A percentile compares a stretch with the other conserved stretches of the same genome.
Evolutionary conservation across 768 basidiomycete species (phyloP).

Genomic region (Tricholoma matsutake): DNA sequence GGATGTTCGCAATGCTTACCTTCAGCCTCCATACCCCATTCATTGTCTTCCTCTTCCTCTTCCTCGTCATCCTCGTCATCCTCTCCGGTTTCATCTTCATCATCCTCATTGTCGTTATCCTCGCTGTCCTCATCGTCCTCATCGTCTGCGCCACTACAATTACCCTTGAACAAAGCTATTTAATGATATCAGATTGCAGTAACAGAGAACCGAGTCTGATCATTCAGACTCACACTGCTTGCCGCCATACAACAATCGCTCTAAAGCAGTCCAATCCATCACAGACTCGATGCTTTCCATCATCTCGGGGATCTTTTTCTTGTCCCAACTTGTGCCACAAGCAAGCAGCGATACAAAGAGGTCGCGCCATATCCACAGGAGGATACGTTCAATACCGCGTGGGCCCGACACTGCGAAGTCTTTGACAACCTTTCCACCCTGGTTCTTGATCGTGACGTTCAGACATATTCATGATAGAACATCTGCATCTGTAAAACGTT

Average conservation of each 20-base stretch:
- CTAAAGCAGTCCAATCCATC: constrained; percentile 50
- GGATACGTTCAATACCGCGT: constrained; percentile 39
- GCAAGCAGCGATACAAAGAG: constrained; percentile 57
- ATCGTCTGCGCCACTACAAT: constrained; percentile 24
- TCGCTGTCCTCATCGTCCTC: constrained; percentile 9
- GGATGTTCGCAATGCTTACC: background rate
- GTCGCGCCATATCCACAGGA: constrained; percentile 71
- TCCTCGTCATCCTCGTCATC: constrained; percentile 28
- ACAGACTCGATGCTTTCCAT: constrained; percentile 53
- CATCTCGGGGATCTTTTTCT: constrained; percentile 45
- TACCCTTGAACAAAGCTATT: constrained; percentile 10
- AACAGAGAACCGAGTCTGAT: background rate
- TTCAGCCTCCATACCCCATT: background rate
- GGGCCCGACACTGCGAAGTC: constrained; percentile 48
- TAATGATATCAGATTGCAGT: background rate
- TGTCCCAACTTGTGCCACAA: constrained; percentile 22
- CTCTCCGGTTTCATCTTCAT: constrained; percentile 14
- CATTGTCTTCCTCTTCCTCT: constrained; percentile 17
- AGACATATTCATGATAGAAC: constrained; percentile 48
- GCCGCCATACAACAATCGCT: constrained; percentile 55
- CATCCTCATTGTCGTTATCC: constrained; percentile 13
- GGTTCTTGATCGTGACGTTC: constrained; percentile 42
- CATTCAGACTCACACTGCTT: constrained; percentile 45
- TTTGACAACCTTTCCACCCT: constrained; percentile 41
- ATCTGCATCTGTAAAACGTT: constrained; percentile 46